A percentile compares a stretch with the other conserved stretches of the same genome.
Evolutionary conservation across 345 rosid genomes (phyloP).

Genomic region (Corymbia maculata): DNA sequence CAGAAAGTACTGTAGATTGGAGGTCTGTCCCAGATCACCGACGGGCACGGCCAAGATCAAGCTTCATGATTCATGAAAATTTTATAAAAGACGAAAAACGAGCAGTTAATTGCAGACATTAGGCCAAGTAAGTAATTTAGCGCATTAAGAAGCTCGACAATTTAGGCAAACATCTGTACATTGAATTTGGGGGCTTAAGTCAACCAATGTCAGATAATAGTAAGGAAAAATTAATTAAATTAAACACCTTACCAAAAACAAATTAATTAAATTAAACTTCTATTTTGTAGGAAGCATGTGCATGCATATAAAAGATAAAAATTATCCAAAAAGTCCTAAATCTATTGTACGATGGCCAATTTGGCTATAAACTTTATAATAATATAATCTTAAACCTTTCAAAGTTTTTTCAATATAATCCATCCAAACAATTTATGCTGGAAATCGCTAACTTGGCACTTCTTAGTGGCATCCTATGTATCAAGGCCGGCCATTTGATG

Average conservation of each 20-base stretch:
- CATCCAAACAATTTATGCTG: neutral
- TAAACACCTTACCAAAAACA: too few relatives aligned
- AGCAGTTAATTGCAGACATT: neutral
- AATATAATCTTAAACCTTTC: neutral
- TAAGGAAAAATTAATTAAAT: neutral
- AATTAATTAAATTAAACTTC: neutral
- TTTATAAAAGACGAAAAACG: neutral
- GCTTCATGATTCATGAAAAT: neutral
- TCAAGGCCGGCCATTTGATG: rapidly evolving
- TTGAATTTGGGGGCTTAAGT: neutral
- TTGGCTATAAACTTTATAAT: rapidly evolving
- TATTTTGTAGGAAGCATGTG: neutral
- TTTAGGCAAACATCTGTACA: neutral
- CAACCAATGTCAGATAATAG: neutral
- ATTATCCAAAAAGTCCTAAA: neutral
- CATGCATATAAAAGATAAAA: neutral
- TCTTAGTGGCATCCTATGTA: neutral
- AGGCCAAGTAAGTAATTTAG: neutral
- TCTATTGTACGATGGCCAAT: rapidly evolving
- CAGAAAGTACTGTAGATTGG: neutral
- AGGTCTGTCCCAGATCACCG: neutral
- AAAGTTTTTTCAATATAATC: neutral
- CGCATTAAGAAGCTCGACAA: neutral
- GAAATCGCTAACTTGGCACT: neutral
- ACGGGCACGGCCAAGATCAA: neutral